Conservation (phyloP, 192 early-diverging fungal genomes). For the Linnemannia elongata region DNA sequence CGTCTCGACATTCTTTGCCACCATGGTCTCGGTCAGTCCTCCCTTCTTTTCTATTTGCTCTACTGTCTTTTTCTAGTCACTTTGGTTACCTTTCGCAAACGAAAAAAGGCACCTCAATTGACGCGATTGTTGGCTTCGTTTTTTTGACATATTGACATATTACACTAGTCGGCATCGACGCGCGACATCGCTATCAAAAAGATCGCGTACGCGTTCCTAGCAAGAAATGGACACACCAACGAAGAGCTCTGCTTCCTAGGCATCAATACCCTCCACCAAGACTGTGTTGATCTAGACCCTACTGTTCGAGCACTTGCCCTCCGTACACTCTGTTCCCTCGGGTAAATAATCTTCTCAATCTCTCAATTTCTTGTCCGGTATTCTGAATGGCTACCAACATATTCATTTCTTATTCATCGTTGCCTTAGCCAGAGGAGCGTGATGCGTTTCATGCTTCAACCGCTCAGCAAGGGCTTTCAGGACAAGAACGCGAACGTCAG, state of each 20-base stretch:
- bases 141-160: background rate
- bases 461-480: conserved; percentile 39
- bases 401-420: background rate
- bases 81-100: background rate
- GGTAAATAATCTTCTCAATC: conserved; percentile 9
- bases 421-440: conserved; percentile 29
- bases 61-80: background rate
- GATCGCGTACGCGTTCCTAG: conserved; percentile 44
- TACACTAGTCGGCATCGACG: conserved; percentile 49
- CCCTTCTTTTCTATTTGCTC: too few relatives aligned
- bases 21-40: conserved; percentile 47
- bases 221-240: conserved; percentile 43
- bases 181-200: conserved; percentile 57
- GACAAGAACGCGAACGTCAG: conserved; percentile 60
- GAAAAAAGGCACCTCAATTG: background rate
- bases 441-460: conserved; percentile 54
- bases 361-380: background rate
- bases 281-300: conserved; percentile 51
- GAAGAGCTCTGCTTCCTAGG: conserved; percentile 53
- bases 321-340: conserved; percentile 54
- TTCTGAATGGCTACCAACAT: too few relatives aligned
- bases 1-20: conserved; percentile 56
- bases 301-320: conserved; percentile 56
- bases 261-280: conserved; percentile 58
- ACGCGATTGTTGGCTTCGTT: background rate